A percentile compares a stretch with the other conserved stretches of the same genome.
These are phyloP conservation scores for Collybia sp. DNA, from an alignment of 768 basidiomycete species.

Conservation along the genomic window DNA sequence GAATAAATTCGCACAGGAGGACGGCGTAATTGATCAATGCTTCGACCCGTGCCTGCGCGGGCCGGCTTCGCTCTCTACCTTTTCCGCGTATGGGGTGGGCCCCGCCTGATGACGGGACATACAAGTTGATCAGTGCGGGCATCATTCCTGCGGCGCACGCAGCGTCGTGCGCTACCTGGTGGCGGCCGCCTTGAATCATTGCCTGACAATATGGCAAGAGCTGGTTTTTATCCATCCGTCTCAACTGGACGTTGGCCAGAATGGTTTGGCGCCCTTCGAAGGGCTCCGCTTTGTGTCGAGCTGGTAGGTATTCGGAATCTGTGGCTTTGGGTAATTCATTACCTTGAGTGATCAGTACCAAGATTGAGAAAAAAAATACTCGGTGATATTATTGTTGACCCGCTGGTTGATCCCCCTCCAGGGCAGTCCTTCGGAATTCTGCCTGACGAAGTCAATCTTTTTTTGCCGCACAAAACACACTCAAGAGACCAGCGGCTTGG, in stretches of 20 bases:
- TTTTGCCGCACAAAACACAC: too few species aligned
- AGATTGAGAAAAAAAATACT: slow-evolving; percentile 1
- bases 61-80: too few species aligned
- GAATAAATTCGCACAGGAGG: too few species aligned
- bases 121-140: slow-evolving; percentile 30
- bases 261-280: slow-evolving; percentile 12
- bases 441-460: slow-evolving; percentile 15
- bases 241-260: slow-evolving; percentile 15
- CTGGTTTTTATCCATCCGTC: slow-evolving; percentile 22
- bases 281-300: slow-evolving; percentile 14
- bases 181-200: slow-evolving; percentile 37
- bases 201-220: slow-evolving; percentile 36
- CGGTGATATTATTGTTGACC: slow-evolving; percentile 16
- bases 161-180: slow-evolving; percentile 41
- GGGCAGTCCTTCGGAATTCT: slow-evolving; percentile 31
- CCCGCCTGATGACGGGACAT: slow-evolving; percentile 27
- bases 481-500: too few species aligned
- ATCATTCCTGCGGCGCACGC: slow-evolving; percentile 22
- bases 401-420: slow-evolving; percentile 41
- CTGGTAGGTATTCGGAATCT: slow-evolving; percentile 13
- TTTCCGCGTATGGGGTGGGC: slow-evolving; percentile 31
- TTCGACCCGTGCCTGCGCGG: too few species aligned
- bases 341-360: slow-evolving; percentile 14
- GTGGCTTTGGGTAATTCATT: slow-evolving; percentile 13
- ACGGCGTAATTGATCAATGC: too few species aligned